Percentiles rank a stretch among this genome's conserved stretches.
These are phyloP conservation scores for Xerocomellus chrysenteron DNA, from an alignment of 768 basidiomycete species.

Conservation along the genomic window DNA sequence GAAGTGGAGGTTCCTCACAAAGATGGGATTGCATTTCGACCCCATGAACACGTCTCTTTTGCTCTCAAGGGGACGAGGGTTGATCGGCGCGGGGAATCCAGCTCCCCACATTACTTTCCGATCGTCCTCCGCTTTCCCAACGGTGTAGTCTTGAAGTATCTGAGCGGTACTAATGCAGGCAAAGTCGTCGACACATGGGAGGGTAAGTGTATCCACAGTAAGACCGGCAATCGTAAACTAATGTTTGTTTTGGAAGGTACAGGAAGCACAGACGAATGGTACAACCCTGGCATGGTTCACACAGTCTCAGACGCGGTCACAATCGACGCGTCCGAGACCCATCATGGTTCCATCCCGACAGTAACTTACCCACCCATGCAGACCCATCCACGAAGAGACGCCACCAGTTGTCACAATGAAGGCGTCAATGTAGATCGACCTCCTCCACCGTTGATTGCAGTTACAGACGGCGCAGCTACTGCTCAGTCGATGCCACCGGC, in stretches of 20 bases:
- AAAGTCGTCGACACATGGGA: conserved; percentile 42
- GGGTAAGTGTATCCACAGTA: conserved; percentile 27
- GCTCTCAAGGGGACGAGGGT: conserved; percentile 45
- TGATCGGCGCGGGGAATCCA: conserved; percentile 27
- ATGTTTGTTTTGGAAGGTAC: background rate
- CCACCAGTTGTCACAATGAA: background rate
- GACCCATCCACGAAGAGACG: background rate
- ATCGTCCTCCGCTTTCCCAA: conserved; percentile 42
- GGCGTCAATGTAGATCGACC: background rate
- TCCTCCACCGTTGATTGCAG: background rate
- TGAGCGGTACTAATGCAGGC: conserved; percentile 29
- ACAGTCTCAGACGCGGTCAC: conserved; percentile 13
- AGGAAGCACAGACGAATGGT: conserved; percentile 29
- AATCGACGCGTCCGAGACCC: conserved; percentile 5
- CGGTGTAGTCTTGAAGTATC: conserved; percentile 43
- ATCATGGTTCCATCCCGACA: background rate
- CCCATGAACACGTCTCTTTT: conserved; percentile 45
- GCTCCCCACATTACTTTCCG: conserved; percentile 35
- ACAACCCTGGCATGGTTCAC: conserved; percentile 11
- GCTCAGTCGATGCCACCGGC: background rate
- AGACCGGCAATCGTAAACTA: background rate
- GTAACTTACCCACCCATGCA: background rate
- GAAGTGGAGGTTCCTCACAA: conserved; percentile 39
- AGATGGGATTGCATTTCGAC: conserved; percentile 38
- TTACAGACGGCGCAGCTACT: background rate